phyloP scores from a whole-genome alignment of 208 protist genomes.

The Crithidia fasciculata region DNA sequence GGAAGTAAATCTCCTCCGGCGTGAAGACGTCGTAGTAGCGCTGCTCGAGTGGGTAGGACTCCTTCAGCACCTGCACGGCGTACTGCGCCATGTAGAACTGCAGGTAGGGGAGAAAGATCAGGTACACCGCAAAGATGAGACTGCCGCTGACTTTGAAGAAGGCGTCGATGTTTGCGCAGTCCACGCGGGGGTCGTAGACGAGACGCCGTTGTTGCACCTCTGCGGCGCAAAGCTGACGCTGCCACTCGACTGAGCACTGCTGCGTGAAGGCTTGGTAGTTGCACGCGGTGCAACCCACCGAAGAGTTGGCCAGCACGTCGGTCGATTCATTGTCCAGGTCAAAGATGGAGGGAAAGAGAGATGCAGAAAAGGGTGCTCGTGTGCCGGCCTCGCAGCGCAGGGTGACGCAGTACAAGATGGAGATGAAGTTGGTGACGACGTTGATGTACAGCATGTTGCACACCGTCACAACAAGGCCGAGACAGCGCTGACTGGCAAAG shows the following conservation, averaged over 20 bases:
- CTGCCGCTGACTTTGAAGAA: slow-evolving; percentile 43
- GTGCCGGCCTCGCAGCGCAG: slow-evolving; percentile 46
- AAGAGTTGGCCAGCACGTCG: slow-evolving; percentile 2
- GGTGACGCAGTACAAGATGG: slow-evolving; percentile 56
- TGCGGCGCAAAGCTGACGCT: slow-evolving; percentile 39
- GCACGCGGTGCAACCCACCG: slow-evolving; percentile 47
- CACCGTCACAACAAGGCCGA: slow-evolving; percentile 44
- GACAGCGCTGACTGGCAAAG: slow-evolving; percentile 17
- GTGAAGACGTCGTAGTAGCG: slow-evolving; percentile 65
- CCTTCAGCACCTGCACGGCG: slow-evolving; percentile 49
- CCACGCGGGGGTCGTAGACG: slow-evolving; percentile 58
- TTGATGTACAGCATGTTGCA: slow-evolving; percentile 66
- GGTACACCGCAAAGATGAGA: slow-evolving; percentile 50
- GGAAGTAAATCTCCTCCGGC: slow-evolving; percentile 60
- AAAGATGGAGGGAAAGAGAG: slow-evolving; percentile 35
- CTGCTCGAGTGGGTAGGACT: slow-evolving; percentile 70
- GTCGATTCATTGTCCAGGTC: background rate
- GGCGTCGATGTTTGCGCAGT: slow-evolving; percentile 45
- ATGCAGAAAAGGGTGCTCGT: slow-evolving; percentile 31
- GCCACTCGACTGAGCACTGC: slow-evolving; percentile 41
- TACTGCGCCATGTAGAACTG: slow-evolving; percentile 56
- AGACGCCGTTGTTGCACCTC: slow-evolving; percentile 36
- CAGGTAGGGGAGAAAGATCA: slow-evolving; percentile 58
- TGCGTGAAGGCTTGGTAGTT: slow-evolving; percentile 50
- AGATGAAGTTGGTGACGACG: slow-evolving; percentile 64